A percentile compares a stretch with the other conserved stretches of the same genome.
phyloP scores from a whole-genome alignment of 257 asterid genomes.

The Salvia miltiorrhiza region DNA sequence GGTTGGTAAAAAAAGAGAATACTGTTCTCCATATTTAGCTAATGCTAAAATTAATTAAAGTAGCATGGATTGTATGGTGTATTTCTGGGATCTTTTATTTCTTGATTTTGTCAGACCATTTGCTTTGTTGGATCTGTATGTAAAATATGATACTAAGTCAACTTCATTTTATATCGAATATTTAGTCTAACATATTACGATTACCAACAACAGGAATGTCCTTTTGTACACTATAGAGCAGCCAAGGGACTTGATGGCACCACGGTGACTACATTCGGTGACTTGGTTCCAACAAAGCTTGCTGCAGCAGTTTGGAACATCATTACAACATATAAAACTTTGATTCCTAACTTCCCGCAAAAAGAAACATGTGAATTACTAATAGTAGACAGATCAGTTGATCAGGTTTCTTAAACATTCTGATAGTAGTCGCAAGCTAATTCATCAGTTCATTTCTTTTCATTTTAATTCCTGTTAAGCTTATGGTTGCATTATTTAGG shows the following conservation, averaged over 20 bases:
- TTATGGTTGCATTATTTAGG: constrained; percentile 32
- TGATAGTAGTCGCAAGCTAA: neutral
- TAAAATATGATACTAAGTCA: neutral
- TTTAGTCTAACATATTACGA: constrained; percentile 7
- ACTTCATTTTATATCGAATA: neutral
- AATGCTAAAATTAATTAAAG: neutral
- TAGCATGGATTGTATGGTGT: neutral
- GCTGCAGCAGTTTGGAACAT: constrained; percentile 79
- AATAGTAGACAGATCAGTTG: constrained; percentile 86
- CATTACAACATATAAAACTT: constrained; percentile 57
- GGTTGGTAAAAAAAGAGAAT: too few relatives aligned
- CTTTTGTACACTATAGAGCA: constrained; percentile 70
- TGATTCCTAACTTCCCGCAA: constrained; percentile 69
- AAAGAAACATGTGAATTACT: constrained; percentile 86
- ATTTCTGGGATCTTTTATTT: neutral
- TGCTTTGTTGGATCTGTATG: neutral
- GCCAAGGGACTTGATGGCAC: constrained; percentile 55
- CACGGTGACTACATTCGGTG: constrained; percentile 40
- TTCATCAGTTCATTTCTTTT: constrained; percentile 3
- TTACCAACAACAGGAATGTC: constrained; percentile 56
- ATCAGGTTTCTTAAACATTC: constrained; percentile 53
- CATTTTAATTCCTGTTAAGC: neutral
- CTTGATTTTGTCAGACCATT: neutral
- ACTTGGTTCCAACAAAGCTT: constrained; percentile 68
- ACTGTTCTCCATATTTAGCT: too few relatives aligned